These are phyloP conservation scores for Niebla homalea DNA, from an alignment of 495 filamentous ascomycete species.

Conservation along the genomic window DNA sequence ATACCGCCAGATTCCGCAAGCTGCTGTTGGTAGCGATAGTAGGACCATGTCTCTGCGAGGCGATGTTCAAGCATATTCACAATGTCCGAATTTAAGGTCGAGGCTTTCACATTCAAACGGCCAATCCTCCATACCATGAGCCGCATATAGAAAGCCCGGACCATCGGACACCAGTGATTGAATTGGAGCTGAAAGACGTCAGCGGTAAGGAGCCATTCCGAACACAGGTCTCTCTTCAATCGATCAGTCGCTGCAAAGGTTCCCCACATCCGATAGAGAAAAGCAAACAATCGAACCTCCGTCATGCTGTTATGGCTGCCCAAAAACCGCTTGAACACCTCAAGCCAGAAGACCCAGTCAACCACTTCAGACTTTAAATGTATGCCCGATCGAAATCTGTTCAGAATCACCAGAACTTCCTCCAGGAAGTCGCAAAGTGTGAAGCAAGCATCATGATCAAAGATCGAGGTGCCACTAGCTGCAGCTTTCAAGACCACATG, in stretches of 20 bases:
- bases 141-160: constrained; percentile 89
- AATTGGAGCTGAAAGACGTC: constrained; percentile 74
- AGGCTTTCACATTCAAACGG: constrained; percentile 56
- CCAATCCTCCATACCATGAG: constrained; percentile 86
- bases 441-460: constrained; percentile 81
- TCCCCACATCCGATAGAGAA: constrained; percentile 74
- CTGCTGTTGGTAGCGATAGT: constrained; percentile 63
- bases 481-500: constrained; percentile 56
- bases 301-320: constrained; percentile 88
- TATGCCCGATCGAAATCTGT: constrained; percentile 39
- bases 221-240: constrained; percentile 59
- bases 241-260: constrained; percentile 50
- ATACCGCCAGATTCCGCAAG: constrained; percentile 40
- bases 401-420: constrained; percentile 52
- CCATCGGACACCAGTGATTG: constrained; percentile 98
- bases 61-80: constrained; percentile 56
- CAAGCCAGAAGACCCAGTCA: constrained; percentile 86
- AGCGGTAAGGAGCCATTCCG: constrained; percentile 69
- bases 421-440: constrained; percentile 87
- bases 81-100: constrained; percentile 59
- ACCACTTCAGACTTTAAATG: constrained; percentile 29
- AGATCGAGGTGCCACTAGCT: constrained; percentile 64
- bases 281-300: constrained; percentile 76
- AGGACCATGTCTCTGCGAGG: constrained; percentile 60
- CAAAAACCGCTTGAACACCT: constrained; percentile 70